Base-by-base conservation (phyloP, 768 basidiomycete species). In the Paxillus rubicundulus region DNA sequence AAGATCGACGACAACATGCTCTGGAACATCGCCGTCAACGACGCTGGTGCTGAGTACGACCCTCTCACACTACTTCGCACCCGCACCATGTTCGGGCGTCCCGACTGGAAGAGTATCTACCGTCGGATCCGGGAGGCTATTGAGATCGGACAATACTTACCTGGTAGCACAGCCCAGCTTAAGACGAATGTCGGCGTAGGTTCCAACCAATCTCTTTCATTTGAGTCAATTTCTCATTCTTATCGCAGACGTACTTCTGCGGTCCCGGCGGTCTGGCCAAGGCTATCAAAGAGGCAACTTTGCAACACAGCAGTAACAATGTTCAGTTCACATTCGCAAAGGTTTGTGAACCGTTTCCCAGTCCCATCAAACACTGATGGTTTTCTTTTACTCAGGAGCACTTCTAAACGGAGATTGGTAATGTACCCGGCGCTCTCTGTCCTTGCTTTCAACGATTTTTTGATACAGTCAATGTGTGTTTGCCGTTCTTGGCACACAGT, bases 1-100 rank as follows among this genome's bases (percentile, higher is more conserved):
- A 90, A 88, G 76, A 81, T 95, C 59, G 75, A 75, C 53, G 84
- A 92, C 63, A 85, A 92, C 70, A 91, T 90, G 87, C 75, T 94
- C 39, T 92, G 89, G 87, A 94, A 94, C 68, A 89, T 95, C 53
- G 86, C 88, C 16, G 81, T 96, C 56, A 93, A 95, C 61, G 87
- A 92, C 60, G 85, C 84, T 18, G 89, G 87, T 50, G 84, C 88
- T 6, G 86, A 89, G 47, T 91, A 89, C 65, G 92, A 95, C 65
- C 91, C 93, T 28, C 74, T 98, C 53, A 96, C 94, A 2, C 81
- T 92, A 32, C 84, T 97, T 52, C 85, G 88, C 54, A 84, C 90
- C 17, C 86, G 89, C 37, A 97, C 94, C 18, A 87, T 89, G 78
- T 97, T 89, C 64, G 93, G 94, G 14, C 86, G 94, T 33, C 94